Percentiles rank a stretch among this genome's conserved stretches.
Evolutionary conservation across 2,329 filamentous ascomycete species (phyloP).

Genomic region (Fusarium devonianum): DNA sequence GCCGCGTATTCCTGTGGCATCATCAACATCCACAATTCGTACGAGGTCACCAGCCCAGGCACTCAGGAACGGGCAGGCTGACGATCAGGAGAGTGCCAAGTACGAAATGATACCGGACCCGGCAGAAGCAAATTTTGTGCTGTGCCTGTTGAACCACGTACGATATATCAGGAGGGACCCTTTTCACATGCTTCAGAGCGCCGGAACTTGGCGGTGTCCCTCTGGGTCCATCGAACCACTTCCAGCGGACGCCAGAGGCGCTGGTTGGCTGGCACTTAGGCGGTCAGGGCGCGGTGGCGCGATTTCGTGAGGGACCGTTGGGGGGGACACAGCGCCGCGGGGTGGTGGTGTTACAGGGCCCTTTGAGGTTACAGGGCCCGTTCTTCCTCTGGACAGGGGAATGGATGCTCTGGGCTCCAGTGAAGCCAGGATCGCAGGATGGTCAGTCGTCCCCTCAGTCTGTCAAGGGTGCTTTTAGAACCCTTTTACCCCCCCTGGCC

Average conservation of each 20-base stretch:
- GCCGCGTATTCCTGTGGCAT: conserved; percentile 33
- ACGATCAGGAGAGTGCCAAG: conserved; percentile 3
- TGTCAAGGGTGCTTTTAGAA: conserved; percentile 10
- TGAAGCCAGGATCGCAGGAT: conserved; percentile 18
- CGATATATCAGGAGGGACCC: conserved; percentile 25
- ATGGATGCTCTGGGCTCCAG: conserved; percentile 6
- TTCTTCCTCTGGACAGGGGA: conserved; percentile 15
- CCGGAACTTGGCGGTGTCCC: conserved; percentile 34
- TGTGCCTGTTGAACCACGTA: conserved; percentile 24
- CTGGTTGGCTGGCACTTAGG: conserved; percentile 28
- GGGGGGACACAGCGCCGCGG: conserved; percentile 22
- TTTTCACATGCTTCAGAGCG: conserved; percentile 33
- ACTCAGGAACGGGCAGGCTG: conserved; percentile 27
- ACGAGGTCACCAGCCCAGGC: conserved; percentile 21
- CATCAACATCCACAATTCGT: conserved; percentile 11
- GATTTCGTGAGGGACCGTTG: conserved; percentile 13
- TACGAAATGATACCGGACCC: conserved; percentile 33
- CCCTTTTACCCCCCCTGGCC: conserved; percentile 7
- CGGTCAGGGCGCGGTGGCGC: conserved; percentile 36
- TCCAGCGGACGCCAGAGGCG: conserved; percentile 3
- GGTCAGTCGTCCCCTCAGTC: neutral
- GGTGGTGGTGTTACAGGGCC: conserved; percentile 28
- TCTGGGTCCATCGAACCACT: conserved; percentile 32
- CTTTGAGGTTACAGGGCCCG: no score
- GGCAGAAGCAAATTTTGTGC: conserved; percentile 21